These are phyloP conservation scores for Pulchroboletus neoregius DNA, from an alignment of 1,284 basidiomycete species.

Conservation along the genomic window DNA sequence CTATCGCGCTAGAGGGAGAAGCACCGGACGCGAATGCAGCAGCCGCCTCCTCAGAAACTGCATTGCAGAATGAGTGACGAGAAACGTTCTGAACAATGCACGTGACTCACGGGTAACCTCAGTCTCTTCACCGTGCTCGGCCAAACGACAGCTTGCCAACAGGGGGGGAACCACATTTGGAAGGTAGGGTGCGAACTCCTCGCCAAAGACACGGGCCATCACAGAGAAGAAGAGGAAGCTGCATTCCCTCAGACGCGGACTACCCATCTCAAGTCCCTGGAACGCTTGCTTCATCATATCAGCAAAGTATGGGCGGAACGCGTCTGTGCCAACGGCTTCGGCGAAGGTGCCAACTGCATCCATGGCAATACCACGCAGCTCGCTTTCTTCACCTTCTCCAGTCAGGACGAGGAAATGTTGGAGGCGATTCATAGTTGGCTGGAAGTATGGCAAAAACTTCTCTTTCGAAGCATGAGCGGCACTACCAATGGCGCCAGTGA, in stretches of 20 bases:
- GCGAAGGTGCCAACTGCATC: slow-evolving; percentile 98
- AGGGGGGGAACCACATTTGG: slow-evolving; percentile 86
- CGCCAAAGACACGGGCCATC: slow-evolving; percentile 94
- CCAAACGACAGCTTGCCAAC: slow-evolving; percentile 81
- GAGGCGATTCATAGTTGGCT: slow-evolving; percentile 86
- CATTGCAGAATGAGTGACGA: slow-evolving; percentile 1
- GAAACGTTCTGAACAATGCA: slow-evolving; percentile 1
- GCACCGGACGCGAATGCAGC: slow-evolving; percentile 69
- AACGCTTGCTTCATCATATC: slow-evolving; percentile 97
- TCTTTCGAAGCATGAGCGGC: slow-evolving; percentile 97
- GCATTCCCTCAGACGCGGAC: slow-evolving; percentile 88
- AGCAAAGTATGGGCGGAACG: slow-evolving; percentile 93
- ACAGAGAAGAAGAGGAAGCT: slow-evolving; percentile 99
- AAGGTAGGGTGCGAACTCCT: slow-evolving; percentile 90
- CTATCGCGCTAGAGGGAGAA: slow-evolving; percentile 64
- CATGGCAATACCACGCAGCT: slow-evolving; percentile 96
- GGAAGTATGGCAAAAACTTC: slow-evolving; percentile 93
- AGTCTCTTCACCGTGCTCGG: slow-evolving; percentile 71
- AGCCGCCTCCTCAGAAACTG: slow-evolving; percentile 50
- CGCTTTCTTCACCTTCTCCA: slow-evolving; percentile 85
- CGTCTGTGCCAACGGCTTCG: slow-evolving; percentile 92
- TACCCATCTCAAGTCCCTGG: slow-evolving; percentile 84
- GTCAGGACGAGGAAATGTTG: slow-evolving; percentile 83
- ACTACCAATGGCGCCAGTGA: slow-evolving; percentile 97
- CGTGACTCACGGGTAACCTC: slow-evolving; percentile 38